Percentiles rank a stretch among this genome's conserved stretches.
Evolutionary conservation across 2,329 filamentous ascomycete species (phyloP).

Genomic region (Hymenoscyphus repandus): DNA sequence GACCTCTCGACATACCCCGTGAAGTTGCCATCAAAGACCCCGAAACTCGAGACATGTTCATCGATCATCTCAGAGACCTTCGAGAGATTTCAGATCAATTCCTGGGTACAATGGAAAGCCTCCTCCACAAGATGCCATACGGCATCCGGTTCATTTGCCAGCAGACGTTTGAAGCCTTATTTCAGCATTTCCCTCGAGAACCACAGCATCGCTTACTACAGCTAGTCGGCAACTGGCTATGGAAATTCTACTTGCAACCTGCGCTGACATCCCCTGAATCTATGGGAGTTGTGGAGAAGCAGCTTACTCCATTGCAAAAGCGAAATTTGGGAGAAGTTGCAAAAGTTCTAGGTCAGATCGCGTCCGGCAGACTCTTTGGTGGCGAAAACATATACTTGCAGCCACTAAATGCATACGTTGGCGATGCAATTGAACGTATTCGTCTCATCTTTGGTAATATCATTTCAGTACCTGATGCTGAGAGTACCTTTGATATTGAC

Average conservation of each 20-base stretch:
- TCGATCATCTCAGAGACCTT: slow-evolving; percentile 88
- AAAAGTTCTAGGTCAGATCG: slow-evolving; percentile 86
- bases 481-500: slow-evolving; percentile 94
- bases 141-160: slow-evolving; percentile 83
- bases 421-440: slow-evolving; percentile 76
- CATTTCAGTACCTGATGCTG: slow-evolving; percentile 79
- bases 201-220: slow-evolving; percentile 73
- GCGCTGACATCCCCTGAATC: slow-evolving; percentile 86
- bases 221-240: slow-evolving; percentile 84
- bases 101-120: slow-evolving; percentile 74
- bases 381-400: slow-evolving; percentile 94
- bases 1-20: slow-evolving; percentile 78
- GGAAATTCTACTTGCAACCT: slow-evolving; percentile 89
- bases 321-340: slow-evolving; percentile 85
- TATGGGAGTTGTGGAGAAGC: slow-evolving; percentile 86
- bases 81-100: slow-evolving; percentile 93
- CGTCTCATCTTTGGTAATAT: slow-evolving; percentile 69
- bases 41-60: slow-evolving; percentile 88
- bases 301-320: slow-evolving; percentile 85
- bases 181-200: slow-evolving; percentile 73
- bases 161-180: slow-evolving; percentile 76
- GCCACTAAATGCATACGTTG: slow-evolving; percentile 86
- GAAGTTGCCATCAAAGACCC: slow-evolving; percentile 94
- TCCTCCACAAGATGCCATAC: slow-evolving; percentile 84
- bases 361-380: slow-evolving; percentile 83